These are phyloP conservation scores for Lindgomyces ingoldianus DNA, from an alignment of 495 filamentous ascomycete species.

Conservation along the genomic window DNA sequence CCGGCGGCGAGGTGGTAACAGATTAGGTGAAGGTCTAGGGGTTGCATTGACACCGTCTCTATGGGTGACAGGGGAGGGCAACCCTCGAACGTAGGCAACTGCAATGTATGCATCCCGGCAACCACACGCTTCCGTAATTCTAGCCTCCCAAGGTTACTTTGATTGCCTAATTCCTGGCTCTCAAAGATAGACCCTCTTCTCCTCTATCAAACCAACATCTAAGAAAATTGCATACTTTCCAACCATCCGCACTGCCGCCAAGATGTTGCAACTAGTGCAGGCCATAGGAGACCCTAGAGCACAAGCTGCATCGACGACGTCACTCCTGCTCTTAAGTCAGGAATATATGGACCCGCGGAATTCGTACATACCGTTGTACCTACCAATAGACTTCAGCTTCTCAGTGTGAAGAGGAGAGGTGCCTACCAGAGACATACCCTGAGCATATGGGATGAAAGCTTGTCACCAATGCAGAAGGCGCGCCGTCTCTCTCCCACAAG, in stretches of 20 bases:
- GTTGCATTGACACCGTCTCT: neutral
- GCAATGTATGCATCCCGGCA: no score
- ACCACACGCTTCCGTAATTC: neutral
- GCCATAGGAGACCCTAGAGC: neutral
- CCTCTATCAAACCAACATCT: neutral
- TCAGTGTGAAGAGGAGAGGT: no score
- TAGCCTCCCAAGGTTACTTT: neutral
- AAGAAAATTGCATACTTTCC: neutral
- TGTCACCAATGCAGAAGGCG: constrained; percentile 28
- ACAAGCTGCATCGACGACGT: neutral
- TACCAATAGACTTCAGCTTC: no score
- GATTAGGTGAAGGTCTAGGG: neutral
- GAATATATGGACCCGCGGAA: neutral
- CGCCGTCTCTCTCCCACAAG: constrained; percentile 12
- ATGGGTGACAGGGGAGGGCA: neutral
- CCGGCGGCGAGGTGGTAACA: no score
- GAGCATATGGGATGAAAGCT: constrained; percentile 46
- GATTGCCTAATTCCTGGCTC: no score
- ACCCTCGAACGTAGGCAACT: no score
- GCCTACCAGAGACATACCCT: constrained; percentile 46
- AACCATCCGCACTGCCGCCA: neutral
- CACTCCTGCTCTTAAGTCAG: constrained; percentile 36
- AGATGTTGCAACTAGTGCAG: neutral
- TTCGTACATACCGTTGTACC: no score
- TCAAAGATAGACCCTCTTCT: neutral